Percentiles rank a stretch among this genome's conserved stretches.
These are phyloP conservation scores for Skeletonema tropicum DNA, from an alignment of 108 stramenopile genomes.

Conservation along the genomic window DNA sequence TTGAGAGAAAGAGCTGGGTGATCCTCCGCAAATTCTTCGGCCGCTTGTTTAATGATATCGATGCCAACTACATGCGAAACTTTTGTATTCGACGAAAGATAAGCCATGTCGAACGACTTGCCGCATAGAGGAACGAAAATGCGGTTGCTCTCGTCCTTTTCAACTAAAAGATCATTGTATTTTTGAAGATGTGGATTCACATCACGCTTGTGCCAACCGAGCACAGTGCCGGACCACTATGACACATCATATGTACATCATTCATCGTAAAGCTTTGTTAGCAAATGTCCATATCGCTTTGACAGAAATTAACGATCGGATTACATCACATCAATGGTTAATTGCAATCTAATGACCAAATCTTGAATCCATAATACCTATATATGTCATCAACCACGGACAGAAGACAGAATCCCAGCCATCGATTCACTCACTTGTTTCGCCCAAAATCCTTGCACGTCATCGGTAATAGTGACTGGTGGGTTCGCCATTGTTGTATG, in stretches of 20 bases:
- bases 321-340: too few relatives aligned
- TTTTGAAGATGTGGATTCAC: constrained; percentile 39
- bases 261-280: constrained; percentile 1
- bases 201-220: constrained; percentile 40
- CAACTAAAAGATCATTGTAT: constrained; percentile 23
- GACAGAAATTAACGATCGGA: too few relatives aligned
- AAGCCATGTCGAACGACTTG: constrained; percentile 85
- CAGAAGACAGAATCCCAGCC: too few relatives aligned
- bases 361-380: too few relatives aligned
- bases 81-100: constrained; percentile 48
- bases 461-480: constrained; percentile 9
- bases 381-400: too few relatives aligned
- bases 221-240: constrained; percentile 33
- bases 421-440: constrained; percentile 16
- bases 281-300: too few relatives aligned
- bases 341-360: too few relatives aligned
- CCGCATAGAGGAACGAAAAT: constrained; percentile 89
- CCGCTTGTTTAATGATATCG: constrained; percentile 72
- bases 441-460: constrained; percentile 42
- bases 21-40: constrained; percentile 74
- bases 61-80: constrained; percentile 70
- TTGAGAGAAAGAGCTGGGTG: constrained; percentile 59
- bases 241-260: too few relatives aligned
- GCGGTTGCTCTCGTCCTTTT: constrained; percentile 8
- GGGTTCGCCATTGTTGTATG: background rate